These are phyloP conservation scores for Pseudocercospora eumusae DNA, from an alignment of 2,329 filamentous ascomycete species.

Conservation along the genomic window DNA sequence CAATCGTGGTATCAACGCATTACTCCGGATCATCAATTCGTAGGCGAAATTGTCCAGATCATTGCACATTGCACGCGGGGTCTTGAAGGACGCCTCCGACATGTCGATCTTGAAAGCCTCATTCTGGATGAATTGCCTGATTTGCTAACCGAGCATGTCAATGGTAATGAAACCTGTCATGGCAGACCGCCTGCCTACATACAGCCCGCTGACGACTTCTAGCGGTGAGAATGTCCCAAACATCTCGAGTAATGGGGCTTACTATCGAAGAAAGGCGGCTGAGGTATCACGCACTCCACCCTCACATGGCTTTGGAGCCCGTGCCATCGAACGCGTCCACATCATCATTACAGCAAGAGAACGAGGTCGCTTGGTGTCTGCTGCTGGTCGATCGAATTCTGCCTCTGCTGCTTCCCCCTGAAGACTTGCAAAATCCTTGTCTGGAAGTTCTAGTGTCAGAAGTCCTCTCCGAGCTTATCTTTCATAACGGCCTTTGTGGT, in stretches of 20 bases:
- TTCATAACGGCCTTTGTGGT: slow-evolving; percentile 77
- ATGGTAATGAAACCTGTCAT: slow-evolving; percentile 56
- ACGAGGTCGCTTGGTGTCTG: slow-evolving; percentile 82
- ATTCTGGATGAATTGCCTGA: slow-evolving; percentile 85
- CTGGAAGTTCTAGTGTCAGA: slow-evolving; percentile 81
- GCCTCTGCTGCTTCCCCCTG: slow-evolving; percentile 82
- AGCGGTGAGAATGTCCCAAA: slow-evolving; percentile 31
- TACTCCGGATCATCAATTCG: slow-evolving; percentile 84
- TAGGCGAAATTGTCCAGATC: slow-evolving; percentile 83
- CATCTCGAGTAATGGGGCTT: slow-evolving; percentile 10
- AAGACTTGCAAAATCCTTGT: slow-evolving; percentile 86
- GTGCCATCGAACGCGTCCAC: slow-evolving; percentile 57
- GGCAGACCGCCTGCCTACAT: background rate
- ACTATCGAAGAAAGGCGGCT: slow-evolving; percentile 19
- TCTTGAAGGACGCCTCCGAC: slow-evolving; percentile 80
- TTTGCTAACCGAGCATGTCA: slow-evolving; percentile 75
- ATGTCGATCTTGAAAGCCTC: slow-evolving; percentile 79
- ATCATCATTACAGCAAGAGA: slow-evolving; percentile 64
- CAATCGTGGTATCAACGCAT: slow-evolving; percentile 92
- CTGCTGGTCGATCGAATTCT: slow-evolving; percentile 81
- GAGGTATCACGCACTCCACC: slow-evolving; percentile 76
- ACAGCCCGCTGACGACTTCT: slow-evolving; percentile 29
- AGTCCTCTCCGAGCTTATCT: slow-evolving; percentile 84
- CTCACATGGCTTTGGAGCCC: slow-evolving; percentile 77
- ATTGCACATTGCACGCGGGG: slow-evolving; percentile 89